These are phyloP conservation scores for Monosporascus sp. DNA, from an alignment of 2,329 filamentous ascomycete genomes.

Conservation along the genomic window DNA sequence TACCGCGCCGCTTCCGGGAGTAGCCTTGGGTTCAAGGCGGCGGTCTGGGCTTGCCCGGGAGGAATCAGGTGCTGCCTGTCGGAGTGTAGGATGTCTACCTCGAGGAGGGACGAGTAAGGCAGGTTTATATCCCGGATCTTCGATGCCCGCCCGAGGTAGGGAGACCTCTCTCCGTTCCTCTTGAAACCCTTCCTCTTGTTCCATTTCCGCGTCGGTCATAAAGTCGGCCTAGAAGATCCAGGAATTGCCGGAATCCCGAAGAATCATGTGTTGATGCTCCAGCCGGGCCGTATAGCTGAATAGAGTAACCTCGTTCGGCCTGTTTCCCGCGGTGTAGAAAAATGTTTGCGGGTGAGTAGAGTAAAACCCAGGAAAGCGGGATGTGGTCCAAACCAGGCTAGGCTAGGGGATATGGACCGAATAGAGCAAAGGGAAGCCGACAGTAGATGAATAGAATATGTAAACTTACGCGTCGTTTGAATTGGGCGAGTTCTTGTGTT, in stretches of 20 bases:
- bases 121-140: background rate
- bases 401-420: background rate
- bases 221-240: too few relatives aligned
- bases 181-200: background rate
- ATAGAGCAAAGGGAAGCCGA: background rate
- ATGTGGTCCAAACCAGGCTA: background rate
- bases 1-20: background rate
- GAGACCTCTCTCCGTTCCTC: too few relatives aligned
- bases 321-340: too few relatives aligned
- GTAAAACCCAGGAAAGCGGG: background rate
- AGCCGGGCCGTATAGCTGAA: too few relatives aligned
- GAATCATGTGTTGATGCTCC: too few relatives aligned
- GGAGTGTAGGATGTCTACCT: background rate
- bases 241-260: too few relatives aligned
- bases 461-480: slow-evolving; percentile 26
- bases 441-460: background rate
- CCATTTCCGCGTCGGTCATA: too few relatives aligned
- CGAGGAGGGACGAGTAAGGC: background rate
- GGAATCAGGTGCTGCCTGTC: background rate
- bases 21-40: background rate
- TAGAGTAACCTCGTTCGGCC: too few relatives aligned
- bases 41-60: slow-evolving; percentile 2
- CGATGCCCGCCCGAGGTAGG: too few relatives aligned
- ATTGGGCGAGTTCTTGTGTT: slow-evolving; percentile 50
- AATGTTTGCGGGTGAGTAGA: too few relatives aligned